Conservation (phyloP, 1,284 basidiomycete genomes). For the Peniophora sp. region DNA sequence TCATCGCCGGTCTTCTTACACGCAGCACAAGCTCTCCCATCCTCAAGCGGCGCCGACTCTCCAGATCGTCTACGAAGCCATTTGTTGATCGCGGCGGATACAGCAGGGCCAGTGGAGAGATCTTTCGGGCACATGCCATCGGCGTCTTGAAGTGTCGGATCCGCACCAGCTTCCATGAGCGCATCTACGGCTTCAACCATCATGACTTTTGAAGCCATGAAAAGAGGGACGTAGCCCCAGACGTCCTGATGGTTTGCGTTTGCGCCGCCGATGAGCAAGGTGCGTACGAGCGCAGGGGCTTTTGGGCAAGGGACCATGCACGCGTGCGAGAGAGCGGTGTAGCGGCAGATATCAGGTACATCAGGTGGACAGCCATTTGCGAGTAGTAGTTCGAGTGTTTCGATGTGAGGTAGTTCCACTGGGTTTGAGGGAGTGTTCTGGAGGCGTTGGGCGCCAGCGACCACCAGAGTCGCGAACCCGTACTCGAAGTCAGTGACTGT, state of each 20-base stretch:
- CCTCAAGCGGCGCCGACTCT: slow-evolving; percentile 26
- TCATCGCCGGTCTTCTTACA: slow-evolving; percentile 20
- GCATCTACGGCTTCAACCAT: slow-evolving; percentile 30
- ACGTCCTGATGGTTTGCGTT: slow-evolving; percentile 29
- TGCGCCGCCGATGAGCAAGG: slow-evolving; percentile 35
- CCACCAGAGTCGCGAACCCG: slow-evolving; percentile 36
- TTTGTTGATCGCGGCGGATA: slow-evolving; percentile 37
- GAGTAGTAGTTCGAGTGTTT: slow-evolving; percentile 34
- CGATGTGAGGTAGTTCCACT: slow-evolving; percentile 17
- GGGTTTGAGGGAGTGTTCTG: background rate
- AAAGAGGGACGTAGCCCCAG: slow-evolving; percentile 37
- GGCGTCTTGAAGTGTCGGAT: slow-evolving; percentile 37
- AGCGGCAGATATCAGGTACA: slow-evolving; percentile 37
- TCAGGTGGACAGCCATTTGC: slow-evolving; percentile 33
- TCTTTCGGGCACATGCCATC: slow-evolving; percentile 29
- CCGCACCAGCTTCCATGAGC: slow-evolving; percentile 41
- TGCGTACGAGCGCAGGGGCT: slow-evolving; percentile 20
- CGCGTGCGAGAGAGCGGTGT: slow-evolving; percentile 41
- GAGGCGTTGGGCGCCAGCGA: slow-evolving; percentile 35
- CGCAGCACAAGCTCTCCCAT: slow-evolving; percentile 32
- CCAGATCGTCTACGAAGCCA: slow-evolving; percentile 41
- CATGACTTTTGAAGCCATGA: slow-evolving; percentile 27
- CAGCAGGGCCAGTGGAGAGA: slow-evolving; percentile 33
- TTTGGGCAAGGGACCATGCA: slow-evolving; percentile 20
- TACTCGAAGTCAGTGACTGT: slow-evolving; percentile 39